Conservation (phyloP, 192 early-diverging fungal species). For the Pilobolus umbonatus region DNA sequence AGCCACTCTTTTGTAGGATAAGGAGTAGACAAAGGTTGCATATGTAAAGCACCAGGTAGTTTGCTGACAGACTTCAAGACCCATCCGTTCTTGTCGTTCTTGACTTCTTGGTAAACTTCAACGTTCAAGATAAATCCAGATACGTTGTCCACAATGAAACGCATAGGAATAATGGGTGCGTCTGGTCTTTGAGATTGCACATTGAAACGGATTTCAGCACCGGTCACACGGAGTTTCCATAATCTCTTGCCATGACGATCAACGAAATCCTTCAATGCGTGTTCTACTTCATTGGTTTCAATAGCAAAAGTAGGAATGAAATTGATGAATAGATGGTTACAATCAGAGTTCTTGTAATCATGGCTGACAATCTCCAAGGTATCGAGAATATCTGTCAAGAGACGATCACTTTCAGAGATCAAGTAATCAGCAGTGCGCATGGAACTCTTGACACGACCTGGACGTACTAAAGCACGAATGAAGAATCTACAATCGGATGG, state of each 20-base stretch:
- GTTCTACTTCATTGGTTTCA: conserved; percentile 78
- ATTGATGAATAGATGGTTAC: conserved; percentile 99
- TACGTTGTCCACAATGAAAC: conserved; percentile 89
- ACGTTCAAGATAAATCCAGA: conserved; percentile 90
- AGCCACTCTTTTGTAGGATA: conserved; percentile 94
- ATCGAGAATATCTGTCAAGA: conserved; percentile 92
- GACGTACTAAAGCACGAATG: conserved; percentile 92
- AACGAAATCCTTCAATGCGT: conserved; percentile 81
- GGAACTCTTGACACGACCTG: conserved; percentile 74
- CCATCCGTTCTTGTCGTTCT: conserved; percentile 74
- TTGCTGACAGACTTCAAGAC: conserved; percentile 81
- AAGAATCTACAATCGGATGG: conserved; percentile 95
- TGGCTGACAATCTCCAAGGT: conserved; percentile 91
- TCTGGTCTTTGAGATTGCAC: conserved; percentile 61
- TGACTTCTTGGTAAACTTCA: conserved; percentile 90
- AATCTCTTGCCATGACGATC: conserved; percentile 93
- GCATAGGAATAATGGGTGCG: conserved; percentile 68
- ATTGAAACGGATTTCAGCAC: conserved; percentile 96
- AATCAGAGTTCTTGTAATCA: conserved; percentile 91
- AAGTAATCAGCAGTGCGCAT: conserved; percentile 91
- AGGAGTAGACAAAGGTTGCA: conserved; percentile 72
- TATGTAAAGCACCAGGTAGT: conserved; percentile 76
- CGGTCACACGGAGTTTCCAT: conserved; percentile 89
- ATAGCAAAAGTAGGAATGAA: conserved; percentile 95
- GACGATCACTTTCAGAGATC: conserved; percentile 89